These are phyloP conservation scores for Heliamphora exappendiculata DNA, from an alignment of 148 eudicot species.

Conservation along the genomic window DNA sequence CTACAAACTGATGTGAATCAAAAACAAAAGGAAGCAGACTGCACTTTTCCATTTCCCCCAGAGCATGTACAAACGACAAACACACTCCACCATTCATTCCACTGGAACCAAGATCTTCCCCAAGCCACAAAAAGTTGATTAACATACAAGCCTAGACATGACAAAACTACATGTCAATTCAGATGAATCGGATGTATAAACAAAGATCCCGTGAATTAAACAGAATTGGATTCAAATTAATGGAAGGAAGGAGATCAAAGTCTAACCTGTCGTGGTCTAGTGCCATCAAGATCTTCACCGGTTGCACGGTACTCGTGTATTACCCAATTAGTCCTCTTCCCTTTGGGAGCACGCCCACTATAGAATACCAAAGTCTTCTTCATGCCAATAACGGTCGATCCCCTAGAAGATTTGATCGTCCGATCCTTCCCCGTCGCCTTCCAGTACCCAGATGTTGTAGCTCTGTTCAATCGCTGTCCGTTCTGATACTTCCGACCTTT, in stretches of 20 bases:
- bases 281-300: slow-evolving; percentile 53
- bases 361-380: slow-evolving; percentile 86
- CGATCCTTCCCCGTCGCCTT: slow-evolving; percentile 91
- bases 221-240: neutral
- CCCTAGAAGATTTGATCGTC: slow-evolving; percentile 35
- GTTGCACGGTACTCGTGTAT: slow-evolving; percentile 83
- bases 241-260: neutral
- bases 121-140: neutral
- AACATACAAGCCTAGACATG: neutral
- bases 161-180: neutral
- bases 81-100: neutral
- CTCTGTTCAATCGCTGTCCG: slow-evolving; percentile 68
- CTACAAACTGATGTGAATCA: neutral
- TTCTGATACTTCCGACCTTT: slow-evolving; percentile 74
- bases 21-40: neutral
- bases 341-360: slow-evolving; percentile 78
- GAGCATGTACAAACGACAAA: neutral
- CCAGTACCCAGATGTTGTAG: slow-evolving; percentile 75
- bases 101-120: neutral
- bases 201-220: neutral
- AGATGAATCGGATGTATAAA: neutral
- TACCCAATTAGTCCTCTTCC: slow-evolving; percentile 67
- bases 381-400: slow-evolving; percentile 50
- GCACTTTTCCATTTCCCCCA: neutral
- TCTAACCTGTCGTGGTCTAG: slow-evolving; percentile 69